Base-by-base conservation (phyloP, 2,329 filamentous ascomycete species). In the Pestalotiopsis sp. region DNA sequence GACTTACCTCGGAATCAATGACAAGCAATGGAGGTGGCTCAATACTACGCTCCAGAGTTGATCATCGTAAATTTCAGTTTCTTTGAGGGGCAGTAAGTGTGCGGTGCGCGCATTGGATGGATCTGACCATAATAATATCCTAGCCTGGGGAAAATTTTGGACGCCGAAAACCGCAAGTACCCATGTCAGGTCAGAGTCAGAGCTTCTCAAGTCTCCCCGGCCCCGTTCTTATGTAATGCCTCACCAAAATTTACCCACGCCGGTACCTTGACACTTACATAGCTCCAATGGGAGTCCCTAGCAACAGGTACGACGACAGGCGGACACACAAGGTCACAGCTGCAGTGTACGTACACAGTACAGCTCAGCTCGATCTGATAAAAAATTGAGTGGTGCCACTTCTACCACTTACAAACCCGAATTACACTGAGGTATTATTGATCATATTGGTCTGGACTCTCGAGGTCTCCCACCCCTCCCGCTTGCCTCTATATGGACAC, bases 61-160 rank as follows among this genome's bases (percentile, higher is more conserved):
- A 23, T 23, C 38, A 52, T 64, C 25, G 49, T 58, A 65, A 65
- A 65, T 65, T 49, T 65, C 45, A 38, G 41, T 65, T 65, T 49
- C 27, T 23, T 36, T 23, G 63, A 55, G 63, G 63, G 63, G 63
- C 63, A 65, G 60, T 14, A 7, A 36, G 31, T 62, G 60, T 62
- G 25, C 38, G 60, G 38, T 36, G 62, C 27, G 41, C 41, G 60
- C 57, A 27, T 59, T 36, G 45, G 45, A 52, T n/a, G 45, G 45
- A 52, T n/a, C 45, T 25, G 20, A 27, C 17, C 9, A 23, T 27
- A 36, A 36, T 36, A 36, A 36, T 36, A 36, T 36, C 31, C 31
- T 36, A 38, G 63, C 41, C 52, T 58, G 41, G 63, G 61, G 61
- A 57, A 65, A 65, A 65, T 55, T 65, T 65, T 65, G 63, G 63